Evolutionary conservation across 2,329 filamentous ascomycete species (phyloP).

Genomic region (Thermothelomyces thermophilus): DNA sequence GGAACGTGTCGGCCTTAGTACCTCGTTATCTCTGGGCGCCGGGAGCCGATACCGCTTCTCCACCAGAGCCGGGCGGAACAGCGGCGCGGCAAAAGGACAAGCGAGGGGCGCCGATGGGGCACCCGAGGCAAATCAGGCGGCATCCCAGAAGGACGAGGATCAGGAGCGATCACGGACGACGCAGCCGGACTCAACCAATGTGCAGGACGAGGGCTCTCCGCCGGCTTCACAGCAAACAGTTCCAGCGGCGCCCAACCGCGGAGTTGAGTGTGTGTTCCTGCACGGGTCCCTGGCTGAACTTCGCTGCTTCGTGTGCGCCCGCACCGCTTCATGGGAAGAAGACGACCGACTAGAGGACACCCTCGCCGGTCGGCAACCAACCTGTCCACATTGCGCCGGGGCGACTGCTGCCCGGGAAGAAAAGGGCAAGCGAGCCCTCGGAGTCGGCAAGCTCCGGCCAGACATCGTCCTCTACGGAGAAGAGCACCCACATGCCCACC

Average conservation of each 20-base stretch:
- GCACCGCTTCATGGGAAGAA: slow-evolving; percentile 54
- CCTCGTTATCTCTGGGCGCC: slow-evolving; percentile 53
- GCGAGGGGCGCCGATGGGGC: slow-evolving; percentile 10
- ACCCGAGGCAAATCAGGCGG: not conserved
- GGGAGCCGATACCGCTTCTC: slow-evolving; percentile 57
- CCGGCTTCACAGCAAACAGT: slow-evolving; percentile 10
- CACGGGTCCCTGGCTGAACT: slow-evolving; percentile 62
- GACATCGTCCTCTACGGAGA: slow-evolving; percentile 71
- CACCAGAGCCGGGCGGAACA: slow-evolving; percentile 24
- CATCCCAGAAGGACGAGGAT: slow-evolving; percentile 8
- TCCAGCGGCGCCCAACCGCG: slow-evolving; percentile 31
- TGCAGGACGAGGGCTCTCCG: slow-evolving; percentile 1
- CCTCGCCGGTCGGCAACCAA: slow-evolving; percentile 57
- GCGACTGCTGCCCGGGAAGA: slow-evolving; percentile 57
- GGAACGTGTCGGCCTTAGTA: slow-evolving; percentile 61
- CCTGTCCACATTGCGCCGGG: slow-evolving; percentile 58
- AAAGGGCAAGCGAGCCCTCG: slow-evolving; percentile 59
- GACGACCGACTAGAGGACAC: slow-evolving; percentile 48
- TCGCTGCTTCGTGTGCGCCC: slow-evolving; percentile 56
- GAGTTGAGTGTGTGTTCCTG: slow-evolving; percentile 62
- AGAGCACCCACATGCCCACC: slow-evolving; percentile 61
- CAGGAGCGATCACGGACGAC: not conserved
- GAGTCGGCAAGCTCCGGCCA: slow-evolving; percentile 61
- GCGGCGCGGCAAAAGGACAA: slow-evolving; percentile 9
- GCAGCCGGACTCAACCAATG: not conserved